phyloP scores from a whole-genome alignment of 2,329 filamentous ascomycete genomes.

The Alternaria sp. region DNA sequence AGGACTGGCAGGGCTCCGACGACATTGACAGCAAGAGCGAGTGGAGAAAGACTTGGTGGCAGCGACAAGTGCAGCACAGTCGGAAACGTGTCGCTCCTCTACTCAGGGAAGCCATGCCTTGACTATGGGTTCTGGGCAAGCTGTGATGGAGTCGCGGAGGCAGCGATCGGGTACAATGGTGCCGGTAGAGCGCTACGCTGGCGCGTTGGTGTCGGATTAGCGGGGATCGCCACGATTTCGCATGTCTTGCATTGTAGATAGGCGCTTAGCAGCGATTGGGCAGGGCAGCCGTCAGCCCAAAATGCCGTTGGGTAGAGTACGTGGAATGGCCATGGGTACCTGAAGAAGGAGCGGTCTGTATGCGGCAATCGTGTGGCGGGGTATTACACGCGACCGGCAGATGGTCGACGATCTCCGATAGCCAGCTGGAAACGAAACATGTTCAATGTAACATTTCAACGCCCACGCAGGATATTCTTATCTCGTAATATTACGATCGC shows the following conservation, averaged over 20 bases:
- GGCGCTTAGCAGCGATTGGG: slow-evolving; percentile 34
- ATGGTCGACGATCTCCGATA: slow-evolving; percentile 7
- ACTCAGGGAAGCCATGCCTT: slow-evolving; percentile 55
- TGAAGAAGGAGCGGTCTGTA: slow-evolving; percentile 20
- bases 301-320: slow-evolving; percentile 8
- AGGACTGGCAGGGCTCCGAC: slow-evolving; percentile 59
- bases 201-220: slow-evolving; percentile 18
- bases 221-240: slow-evolving; percentile 21
- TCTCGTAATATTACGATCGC: slow-evolving; percentile 20
- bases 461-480: slow-evolving; percentile 1
- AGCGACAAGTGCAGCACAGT: slow-evolving; percentile 65
- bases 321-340: background rate
- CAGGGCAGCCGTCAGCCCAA: slow-evolving; percentile 26
- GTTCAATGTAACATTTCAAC: slow-evolving; percentile 1
- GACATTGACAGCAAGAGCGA: slow-evolving; percentile 49
- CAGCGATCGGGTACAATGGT: background rate
- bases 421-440: background rate
- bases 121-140: slow-evolving; percentile 8
- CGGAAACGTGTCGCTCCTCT: slow-evolving; percentile 69
- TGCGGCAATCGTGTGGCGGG: slow-evolving; percentile 18
- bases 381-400: slow-evolving; percentile 16
- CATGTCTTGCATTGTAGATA: slow-evolving; percentile 23
- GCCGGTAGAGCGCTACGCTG: slow-evolving; percentile 14
- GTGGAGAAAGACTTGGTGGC: slow-evolving; percentile 70
- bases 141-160: background rate